phyloP scores from a whole-genome alignment of 768 basidiomycete species.

The Filobasidium floriforme region DNA sequence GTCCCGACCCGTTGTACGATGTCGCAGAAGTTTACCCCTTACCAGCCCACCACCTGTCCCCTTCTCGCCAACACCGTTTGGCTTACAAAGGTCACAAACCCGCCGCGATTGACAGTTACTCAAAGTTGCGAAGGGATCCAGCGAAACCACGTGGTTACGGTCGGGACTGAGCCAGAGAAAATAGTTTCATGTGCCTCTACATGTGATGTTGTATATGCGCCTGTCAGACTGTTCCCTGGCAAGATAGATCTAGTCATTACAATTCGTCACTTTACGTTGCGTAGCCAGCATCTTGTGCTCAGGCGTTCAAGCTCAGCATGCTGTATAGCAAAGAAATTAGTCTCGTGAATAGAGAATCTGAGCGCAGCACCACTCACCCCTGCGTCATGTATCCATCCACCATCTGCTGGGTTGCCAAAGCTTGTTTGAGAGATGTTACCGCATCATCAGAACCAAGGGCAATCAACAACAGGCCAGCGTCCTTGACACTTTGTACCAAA shows the following conservation, averaged over 20 bases:
- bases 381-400: constrained; percentile 27
- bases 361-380: constrained; percentile 16
- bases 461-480: constrained; percentile 77
- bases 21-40: constrained; percentile 1
- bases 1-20: not conserved
- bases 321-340: no score
- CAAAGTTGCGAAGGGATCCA: not conserved
- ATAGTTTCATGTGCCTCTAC: no score
- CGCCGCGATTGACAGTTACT: not conserved
- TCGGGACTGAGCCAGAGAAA: not conserved
- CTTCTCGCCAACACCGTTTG: not conserved
- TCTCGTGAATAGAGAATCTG: not conserved
- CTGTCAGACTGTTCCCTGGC: no score
- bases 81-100: not conserved
- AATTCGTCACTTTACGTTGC: no score
- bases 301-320: no score
- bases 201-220: no score
- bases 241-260: no score
- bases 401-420: constrained; percentile 13
- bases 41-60: not conserved
- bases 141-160: not conserved
- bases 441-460: constrained; percentile 61
- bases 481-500: constrained; percentile 77
- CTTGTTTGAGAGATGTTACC: constrained; percentile 36
- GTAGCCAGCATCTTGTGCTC: no score